These are phyloP conservation scores for Xylaria intraflava DNA, from an alignment of 495 filamentous ascomycete species.

Conservation along the genomic window DNA sequence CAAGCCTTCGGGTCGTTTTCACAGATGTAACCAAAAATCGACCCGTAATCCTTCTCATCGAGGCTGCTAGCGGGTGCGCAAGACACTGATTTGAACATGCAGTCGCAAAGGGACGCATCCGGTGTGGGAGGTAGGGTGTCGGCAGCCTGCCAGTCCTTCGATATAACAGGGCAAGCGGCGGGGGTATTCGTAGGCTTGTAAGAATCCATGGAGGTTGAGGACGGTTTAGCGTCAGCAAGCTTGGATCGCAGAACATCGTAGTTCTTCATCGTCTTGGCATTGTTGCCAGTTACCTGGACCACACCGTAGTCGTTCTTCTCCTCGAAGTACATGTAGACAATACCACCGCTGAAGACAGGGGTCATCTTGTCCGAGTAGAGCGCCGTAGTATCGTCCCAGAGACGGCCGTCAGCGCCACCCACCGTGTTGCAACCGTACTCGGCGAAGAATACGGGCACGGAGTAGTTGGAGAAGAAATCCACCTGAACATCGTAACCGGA, in stretches of 20 bases:
- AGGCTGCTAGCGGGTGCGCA: constrained; percentile 58
- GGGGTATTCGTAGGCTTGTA: constrained; percentile 76
- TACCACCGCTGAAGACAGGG: constrained; percentile 81
- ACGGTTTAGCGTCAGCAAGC: constrained; percentile 63
- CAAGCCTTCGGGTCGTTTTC: constrained; percentile 48
- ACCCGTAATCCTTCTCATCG: constrained; percentile 45
- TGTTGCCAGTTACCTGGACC: constrained; percentile 54
- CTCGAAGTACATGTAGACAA: constrained; percentile 97
- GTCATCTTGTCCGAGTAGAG: constrained; percentile 80
- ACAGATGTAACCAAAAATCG: constrained; percentile 72
- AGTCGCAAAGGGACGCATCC: constrained; percentile 66
- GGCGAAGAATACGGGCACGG: constrained; percentile 91
- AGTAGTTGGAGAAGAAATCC: constrained; percentile 76
- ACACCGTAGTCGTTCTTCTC: constrained; percentile 87
- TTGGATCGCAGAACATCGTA: constrained; percentile 66
- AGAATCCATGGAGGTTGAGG: constrained; percentile 51
- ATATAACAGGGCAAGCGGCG: constrained; percentile 65
- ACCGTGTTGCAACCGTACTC: constrained; percentile 89
- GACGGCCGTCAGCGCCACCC: constrained; percentile 55
- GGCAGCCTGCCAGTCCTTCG: constrained; percentile 61
- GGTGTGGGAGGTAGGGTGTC: constrained; percentile 70
- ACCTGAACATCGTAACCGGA: constrained; percentile 79
- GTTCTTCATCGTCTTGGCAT: constrained; percentile 59
- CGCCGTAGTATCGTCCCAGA: constrained; percentile 79
- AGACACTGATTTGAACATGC: constrained; percentile 65